Conservation (phyloP, 2,329 filamentous ascomycete genomes). For the Sclerotiophoma versabilis region DNA sequence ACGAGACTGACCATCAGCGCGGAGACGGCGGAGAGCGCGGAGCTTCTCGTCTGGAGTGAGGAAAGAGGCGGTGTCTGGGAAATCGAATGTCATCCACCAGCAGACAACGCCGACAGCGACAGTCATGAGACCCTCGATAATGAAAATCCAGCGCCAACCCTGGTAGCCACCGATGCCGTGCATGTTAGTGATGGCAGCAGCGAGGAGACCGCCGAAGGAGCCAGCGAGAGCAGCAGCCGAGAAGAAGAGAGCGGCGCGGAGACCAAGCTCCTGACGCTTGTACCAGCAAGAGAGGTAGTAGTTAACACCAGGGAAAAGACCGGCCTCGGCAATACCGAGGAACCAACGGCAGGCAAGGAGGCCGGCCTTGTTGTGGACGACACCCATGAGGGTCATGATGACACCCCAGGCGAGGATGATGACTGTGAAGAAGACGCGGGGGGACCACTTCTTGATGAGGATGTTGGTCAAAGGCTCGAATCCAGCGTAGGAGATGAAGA, state of each 20-base stretch:
- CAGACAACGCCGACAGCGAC: conserved; percentile 47
- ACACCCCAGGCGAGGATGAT: conserved; percentile 60
- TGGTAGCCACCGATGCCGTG: conserved; percentile 60
- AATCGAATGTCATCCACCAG: conserved; percentile 69
- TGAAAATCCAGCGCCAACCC: conserved; percentile 52
- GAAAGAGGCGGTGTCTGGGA: conserved; percentile 66
- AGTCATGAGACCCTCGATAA: conserved; percentile 48
- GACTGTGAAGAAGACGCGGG: conserved; percentile 50
- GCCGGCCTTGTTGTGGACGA: conserved; percentile 50
- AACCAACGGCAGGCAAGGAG: conserved; percentile 48
- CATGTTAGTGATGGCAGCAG: conserved; percentile 66
- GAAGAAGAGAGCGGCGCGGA: conserved; percentile 66
- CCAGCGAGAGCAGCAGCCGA: conserved; percentile 65
- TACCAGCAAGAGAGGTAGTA: conserved; percentile 66
- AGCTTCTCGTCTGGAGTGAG: conserved; percentile 60
- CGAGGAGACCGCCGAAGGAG: conserved; percentile 67
- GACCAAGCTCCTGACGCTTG: conserved; percentile 61
- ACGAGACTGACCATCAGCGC: conserved; percentile 72
- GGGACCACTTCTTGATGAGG: conserved; percentile 66
- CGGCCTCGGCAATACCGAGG: conserved; percentile 49
- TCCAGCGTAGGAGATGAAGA: conserved; percentile 64
- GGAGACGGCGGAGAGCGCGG: conserved; percentile 68
- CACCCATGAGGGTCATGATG: conserved; percentile 59
- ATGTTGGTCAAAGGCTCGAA: conserved; percentile 66
- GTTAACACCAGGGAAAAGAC: conserved; percentile 51